Evolutionary conservation across 805 yeast species (phyloP).

Genomic region (Kluyveromyces aestuarii): DNA sequence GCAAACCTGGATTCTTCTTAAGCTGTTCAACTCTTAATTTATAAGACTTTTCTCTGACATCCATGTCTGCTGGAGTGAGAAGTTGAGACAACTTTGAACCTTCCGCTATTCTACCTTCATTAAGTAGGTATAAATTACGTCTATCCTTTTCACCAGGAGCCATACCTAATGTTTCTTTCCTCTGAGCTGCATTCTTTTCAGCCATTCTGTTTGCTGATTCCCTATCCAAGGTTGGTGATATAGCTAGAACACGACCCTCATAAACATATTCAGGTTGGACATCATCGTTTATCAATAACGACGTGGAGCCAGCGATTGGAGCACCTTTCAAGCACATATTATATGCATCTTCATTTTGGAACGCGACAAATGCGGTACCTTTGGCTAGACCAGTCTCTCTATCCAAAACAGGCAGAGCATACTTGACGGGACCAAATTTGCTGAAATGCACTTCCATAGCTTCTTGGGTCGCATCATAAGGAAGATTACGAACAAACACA

Average conservation of each 20-base stretch:
- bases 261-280: conserved; percentile 82
- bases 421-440: conserved; percentile 79
- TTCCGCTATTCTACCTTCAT: conserved; percentile 86
- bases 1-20: conserved; percentile 82
- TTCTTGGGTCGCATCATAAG: conserved; percentile 87
- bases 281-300: conserved; percentile 83
- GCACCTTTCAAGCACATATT: conserved; percentile 66
- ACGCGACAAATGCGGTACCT: conserved; percentile 95
- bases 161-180: conserved; percentile 73
- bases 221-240: conserved; percentile 80
- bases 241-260: conserved; percentile 83
- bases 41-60: conserved; percentile 80
- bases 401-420: conserved; percentile 90
- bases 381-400: conserved; percentile 75
- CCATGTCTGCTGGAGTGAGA: conserved; percentile 66
- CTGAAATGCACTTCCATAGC: conserved; percentile 65
- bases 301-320: conserved; percentile 55
- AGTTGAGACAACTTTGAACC: conserved; percentile 69
- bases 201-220: conserved; percentile 69
- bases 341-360: conserved; percentile 51
- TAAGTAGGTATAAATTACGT: conserved; percentile 75
- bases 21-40: conserved; percentile 81
- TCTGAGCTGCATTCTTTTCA: conserved; percentile 60
- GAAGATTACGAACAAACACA: conserved; percentile 83
- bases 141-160: conserved; percentile 72